Base-by-base conservation (phyloP, 2,329 filamentous ascomycete species). In the Macrophomina phaseolina region DNA sequence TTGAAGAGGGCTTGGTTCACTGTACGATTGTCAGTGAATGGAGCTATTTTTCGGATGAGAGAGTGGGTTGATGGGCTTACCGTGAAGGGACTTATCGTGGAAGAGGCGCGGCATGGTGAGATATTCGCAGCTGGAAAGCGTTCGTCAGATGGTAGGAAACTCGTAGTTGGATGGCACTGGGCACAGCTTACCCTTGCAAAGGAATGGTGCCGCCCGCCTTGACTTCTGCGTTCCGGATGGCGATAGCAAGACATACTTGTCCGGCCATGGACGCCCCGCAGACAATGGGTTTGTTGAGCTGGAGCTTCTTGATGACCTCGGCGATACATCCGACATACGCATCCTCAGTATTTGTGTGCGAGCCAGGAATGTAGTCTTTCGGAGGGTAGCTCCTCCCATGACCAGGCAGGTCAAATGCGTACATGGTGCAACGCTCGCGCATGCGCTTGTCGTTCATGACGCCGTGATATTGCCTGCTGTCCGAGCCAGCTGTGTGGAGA, bases 261-360 rank as follows among this genome's bases (percentile, higher is more conserved):
- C 83, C 82, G 0, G 82, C 82, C 82, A 84, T 84, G n/a, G 79
- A 80, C 3, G 82, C 82, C 63, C 82, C 82, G 65, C 81, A 84
- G 40, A 84, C 79, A 65, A 84, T 83, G 1, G 82, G 81, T 69
- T 80, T 80, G 45, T 80, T 76, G 28, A 84, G 70, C 4, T 18
- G 60, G 16, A 72, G 34, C 58, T 72, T 69, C 23, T 67, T 53
- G 46, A 72, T 49, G 18, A 69, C 66, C 8, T 67, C 67, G 1
- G 51, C 67, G 5, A 74, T 64, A 45, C 48, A 66, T 7, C 36
- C 60, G 12, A 72, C 77, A 64, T 83, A 83, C 48, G 78, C 76
- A 14, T 83, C 81, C 68, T 83, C 82, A 18, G 77, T 83, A 64
- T 81, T 83, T 38, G 81, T 83, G 70, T 84, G 81, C n/a, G 76